A percentile compares a stretch with the other conserved stretches of the same genome.
phyloP scores from a whole-genome alignment of 192 early-diverging fungal species.

The Polychytrium aggregatum region DNA sequence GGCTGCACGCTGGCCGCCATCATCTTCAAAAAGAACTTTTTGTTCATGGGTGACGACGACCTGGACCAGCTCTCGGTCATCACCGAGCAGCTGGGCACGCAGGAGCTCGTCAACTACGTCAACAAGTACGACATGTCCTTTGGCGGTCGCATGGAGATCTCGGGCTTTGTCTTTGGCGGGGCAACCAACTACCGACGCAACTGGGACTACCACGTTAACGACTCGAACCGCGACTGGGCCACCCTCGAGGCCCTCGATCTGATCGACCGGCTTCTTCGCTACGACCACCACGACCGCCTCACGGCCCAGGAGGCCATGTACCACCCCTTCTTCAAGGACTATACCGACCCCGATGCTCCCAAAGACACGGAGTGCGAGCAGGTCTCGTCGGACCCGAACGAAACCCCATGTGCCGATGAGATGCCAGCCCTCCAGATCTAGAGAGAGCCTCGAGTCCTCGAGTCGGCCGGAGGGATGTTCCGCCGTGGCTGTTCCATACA shows the following conservation, averaged over 20 bases:
- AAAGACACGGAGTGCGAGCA: too few relatives aligned
- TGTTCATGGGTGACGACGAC: conserved; percentile 28
- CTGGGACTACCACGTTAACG: neutral
- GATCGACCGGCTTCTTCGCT: conserved; percentile 15
- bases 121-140: conserved; percentile 8
- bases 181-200: neutral
- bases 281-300: conserved; percentile 18
- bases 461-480: too few relatives aligned
- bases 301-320: conserved; percentile 19
- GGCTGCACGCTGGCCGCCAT: conserved; percentile 38
- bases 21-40: conserved; percentile 23
- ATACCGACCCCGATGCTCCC: too few relatives aligned
- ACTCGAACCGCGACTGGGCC: conserved; percentile 13
- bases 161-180: neutral
- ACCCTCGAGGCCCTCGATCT: conserved; percentile 16
- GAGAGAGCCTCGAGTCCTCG: too few relatives aligned
- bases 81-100: conserved; percentile 18
- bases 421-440: too few relatives aligned
- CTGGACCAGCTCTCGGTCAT: conserved; percentile 27
- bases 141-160: conserved; percentile 3
- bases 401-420: too few relatives aligned
- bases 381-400: too few relatives aligned
- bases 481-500: too few relatives aligned
- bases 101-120: conserved; percentile 21
- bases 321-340: conserved; percentile 22